phyloP scores from a whole-genome alignment of 1,139 yeast species.

The Pichia sp. region DNA sequence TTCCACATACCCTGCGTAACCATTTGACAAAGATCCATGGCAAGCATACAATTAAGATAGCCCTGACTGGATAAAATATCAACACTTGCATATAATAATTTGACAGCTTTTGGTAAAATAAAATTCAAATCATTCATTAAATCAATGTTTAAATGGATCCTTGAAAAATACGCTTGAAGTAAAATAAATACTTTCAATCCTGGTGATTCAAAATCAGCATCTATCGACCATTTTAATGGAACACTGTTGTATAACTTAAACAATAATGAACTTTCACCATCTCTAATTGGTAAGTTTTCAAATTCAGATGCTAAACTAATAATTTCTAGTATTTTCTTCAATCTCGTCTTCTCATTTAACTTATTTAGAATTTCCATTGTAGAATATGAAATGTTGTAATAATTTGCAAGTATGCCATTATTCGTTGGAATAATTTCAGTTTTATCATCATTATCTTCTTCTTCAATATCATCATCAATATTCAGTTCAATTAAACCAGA shows the following conservation, averaged over 20 bases:
- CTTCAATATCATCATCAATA: constrained; percentile 35
- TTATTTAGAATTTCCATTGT: constrained; percentile 60
- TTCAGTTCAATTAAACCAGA: constrained; percentile 59
- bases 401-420: constrained; percentile 70
- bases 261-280: constrained; percentile 49
- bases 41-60: constrained; percentile 64
- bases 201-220: constrained; percentile 45
- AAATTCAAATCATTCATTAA: constrained; percentile 49
- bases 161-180: constrained; percentile 74
- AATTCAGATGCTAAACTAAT: constrained; percentile 67
- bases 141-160: constrained; percentile 56
- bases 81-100: constrained; percentile 58
- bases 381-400: constrained; percentile 56
- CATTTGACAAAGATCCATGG: constrained; percentile 90
- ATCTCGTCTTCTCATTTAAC: constrained; percentile 48
- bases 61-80: constrained; percentile 83
- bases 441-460: constrained; percentile 33
- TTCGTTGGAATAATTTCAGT: constrained; percentile 54
- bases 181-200: constrained; percentile 66
- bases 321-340: constrained; percentile 60
- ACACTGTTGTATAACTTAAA: constrained; percentile 47
- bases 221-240: constrained; percentile 50
- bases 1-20: constrained; percentile 84
- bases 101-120: constrained; percentile 45
- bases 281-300: constrained; percentile 55